Percentiles rank a stretch among this genome's conserved stretches.
phyloP scores from a whole-genome alignment of 805 yeast genomes.

The Kodamaea kaohsiungensis region DNA sequence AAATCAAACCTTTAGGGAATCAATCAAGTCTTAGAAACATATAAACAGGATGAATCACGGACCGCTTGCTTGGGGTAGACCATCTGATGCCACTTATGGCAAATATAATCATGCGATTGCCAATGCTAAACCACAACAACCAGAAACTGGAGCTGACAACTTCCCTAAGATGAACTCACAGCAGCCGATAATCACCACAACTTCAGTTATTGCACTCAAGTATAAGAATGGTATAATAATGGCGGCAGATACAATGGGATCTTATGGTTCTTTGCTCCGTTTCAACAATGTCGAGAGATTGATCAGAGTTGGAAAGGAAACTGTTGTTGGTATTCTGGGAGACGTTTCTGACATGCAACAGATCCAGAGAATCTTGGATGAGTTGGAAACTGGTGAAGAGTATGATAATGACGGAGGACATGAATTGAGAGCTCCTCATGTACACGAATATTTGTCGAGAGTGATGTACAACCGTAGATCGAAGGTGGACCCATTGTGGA shows the following conservation, averaged over 20 bases:
- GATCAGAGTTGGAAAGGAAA: constrained; percentile 77
- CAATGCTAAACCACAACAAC: constrained; percentile 43
- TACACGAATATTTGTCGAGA: constrained; percentile 83
- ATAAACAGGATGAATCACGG: constrained; percentile 78
- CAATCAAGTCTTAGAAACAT: not conserved
- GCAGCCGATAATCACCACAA: constrained; percentile 94
- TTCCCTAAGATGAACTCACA: constrained; percentile 86
- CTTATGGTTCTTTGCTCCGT: constrained; percentile 91
- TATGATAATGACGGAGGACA: constrained; percentile 71
- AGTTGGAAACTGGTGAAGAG: constrained; percentile 70
- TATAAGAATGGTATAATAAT: constrained; percentile 86
- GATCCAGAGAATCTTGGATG: constrained; percentile 70
- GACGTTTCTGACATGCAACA: constrained; percentile 94
- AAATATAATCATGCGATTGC: constrained; percentile 74
- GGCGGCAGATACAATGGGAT: constrained; percentile 92
- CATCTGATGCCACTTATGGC: constrained; percentile 80
- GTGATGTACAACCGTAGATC: constrained; percentile 85
- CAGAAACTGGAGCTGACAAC: constrained; percentile 10
- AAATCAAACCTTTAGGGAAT: not conserved
- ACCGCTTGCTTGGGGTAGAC: constrained; percentile 96
- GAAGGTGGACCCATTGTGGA: constrained; percentile 97
- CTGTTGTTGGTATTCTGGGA: constrained; percentile 92
- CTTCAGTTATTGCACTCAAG: constrained; percentile 90
- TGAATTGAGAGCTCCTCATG: constrained; percentile 75
- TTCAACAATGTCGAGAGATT: constrained; percentile 85